Base-by-base conservation (phyloP, 2,329 filamentous ascomycete genomes). In the Endoconidiophora laricicola region DNA sequence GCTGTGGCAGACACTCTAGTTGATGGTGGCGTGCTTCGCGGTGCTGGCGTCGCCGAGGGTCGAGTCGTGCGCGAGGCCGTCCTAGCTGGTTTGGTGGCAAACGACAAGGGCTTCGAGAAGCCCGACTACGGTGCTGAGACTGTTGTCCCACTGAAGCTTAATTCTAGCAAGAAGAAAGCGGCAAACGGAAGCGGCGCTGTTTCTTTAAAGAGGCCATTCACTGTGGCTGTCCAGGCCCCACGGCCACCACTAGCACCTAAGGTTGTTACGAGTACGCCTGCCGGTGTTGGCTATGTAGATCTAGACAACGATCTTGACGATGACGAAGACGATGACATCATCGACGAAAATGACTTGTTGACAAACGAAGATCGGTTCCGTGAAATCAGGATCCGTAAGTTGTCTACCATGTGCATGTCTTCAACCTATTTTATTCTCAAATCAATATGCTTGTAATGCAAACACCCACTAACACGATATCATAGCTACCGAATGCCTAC, bases 311-410 rank as follows among this genome's bases (percentile, higher is more conserved):
- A 68, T 60, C 60, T 74, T 48, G 74, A 75, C 54, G 72, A 71
- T 41, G 69, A 74, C 50, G 74, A 74, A 43, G 83, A 87, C 58
- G 86, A 93, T 56, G 88, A 93, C 50, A 66, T 94, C 49, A 91
- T 98, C 57, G 87, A 96, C 60, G 91, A 96, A 63, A 83, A 95
- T 59, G 80, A 79, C 7, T 70, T 98, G 29, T 70, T 98, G 58
- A 86, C 81, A 2, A 87, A 88, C 59, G 85, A 86, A 54, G 90
- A 98, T 60, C 71, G 91, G 57, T 78, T 78, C 57, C 73, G 79
- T 58, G 83, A 84, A 20, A 74, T 94, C 50, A 77, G 82, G 56
- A 81, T 86, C 58, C 87, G 88, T 94, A 71, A 65, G 83, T 78
- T 18, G 29, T 23, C 40, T 6, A 18, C 29, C 47, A 6, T 24